These are phyloP conservation scores for Trichoderma sp. DNA, from an alignment of 2,329 filamentous ascomycete species.

Conservation along the genomic window DNA sequence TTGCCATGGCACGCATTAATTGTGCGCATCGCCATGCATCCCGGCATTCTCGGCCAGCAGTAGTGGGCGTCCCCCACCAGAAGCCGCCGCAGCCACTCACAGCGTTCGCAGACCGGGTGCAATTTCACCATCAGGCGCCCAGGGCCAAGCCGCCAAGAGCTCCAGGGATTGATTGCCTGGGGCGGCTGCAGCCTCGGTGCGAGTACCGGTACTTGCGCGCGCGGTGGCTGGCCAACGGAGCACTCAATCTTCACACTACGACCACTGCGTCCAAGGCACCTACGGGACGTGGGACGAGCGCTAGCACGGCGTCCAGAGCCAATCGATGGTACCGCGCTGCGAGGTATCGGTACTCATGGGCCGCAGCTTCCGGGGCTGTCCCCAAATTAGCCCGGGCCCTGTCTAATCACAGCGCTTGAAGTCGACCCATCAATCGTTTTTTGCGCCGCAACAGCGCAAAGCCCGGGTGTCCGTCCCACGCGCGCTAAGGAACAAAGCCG, in stretches of 20 bases:
- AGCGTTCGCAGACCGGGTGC: conserved; percentile 2
- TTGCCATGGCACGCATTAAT: neutral
- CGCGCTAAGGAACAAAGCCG: neutral
- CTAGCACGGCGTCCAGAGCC: neutral
- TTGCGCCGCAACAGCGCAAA: conserved; percentile 2
- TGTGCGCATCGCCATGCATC: conserved; percentile 12
- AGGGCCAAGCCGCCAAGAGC: conserved; percentile 14
- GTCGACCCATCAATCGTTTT: neutral
- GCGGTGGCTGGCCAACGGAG: conserved; percentile 24
- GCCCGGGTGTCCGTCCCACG: conserved; percentile 9
- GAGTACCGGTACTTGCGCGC: conserved; percentile 8
- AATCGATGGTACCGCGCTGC: neutral
- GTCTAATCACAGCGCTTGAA: conserved; percentile 10
- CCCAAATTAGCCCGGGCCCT: conserved; percentile 10
- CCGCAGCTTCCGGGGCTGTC: conserved; percentile 30
- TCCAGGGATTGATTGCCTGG: conserved; percentile 19
- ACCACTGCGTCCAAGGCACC: neutral
- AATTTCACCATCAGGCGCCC: conserved; percentile 22
- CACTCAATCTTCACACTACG: neutral
- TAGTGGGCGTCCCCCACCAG: conserved; percentile 9
- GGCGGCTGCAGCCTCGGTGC: conserved; percentile 12
- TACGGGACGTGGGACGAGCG: neutral
- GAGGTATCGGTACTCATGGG: conserved; percentile 28
- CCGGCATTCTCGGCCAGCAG: conserved; percentile 13
- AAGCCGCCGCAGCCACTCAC: conserved; percentile 17